Evolutionary conservation across 2,329 filamentous ascomycete species (phyloP), one percentile per base, ranked within the genome.

Genomic region (Penicillium sp.): DNA sequence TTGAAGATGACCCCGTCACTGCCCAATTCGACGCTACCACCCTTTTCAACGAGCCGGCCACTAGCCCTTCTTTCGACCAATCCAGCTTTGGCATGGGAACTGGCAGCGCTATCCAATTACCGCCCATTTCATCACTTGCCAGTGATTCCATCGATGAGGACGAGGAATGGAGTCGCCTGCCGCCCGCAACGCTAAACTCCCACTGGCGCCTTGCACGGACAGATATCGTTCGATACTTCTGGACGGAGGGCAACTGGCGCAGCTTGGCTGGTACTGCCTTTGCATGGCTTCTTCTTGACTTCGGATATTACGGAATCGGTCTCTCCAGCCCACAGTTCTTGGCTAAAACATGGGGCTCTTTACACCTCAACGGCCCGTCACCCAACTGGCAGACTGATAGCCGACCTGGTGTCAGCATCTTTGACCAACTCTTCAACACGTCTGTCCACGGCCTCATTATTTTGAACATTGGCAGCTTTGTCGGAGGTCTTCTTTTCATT

Each of bases 11-110:
- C 64, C 82, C 85, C 0, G 79, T 81, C 6, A 80, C 83, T 44
- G 85, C 85, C 11, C 79, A 87, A 37, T 78, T 83, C 60, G 84
- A 88, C 49, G 87, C 85, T 0, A 84, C 86, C 49, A 78, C 82
- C 16, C 79, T 87, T 5, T 87, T 87, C 64, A 82, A 81, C 24
- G 78, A 73, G 1, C 60, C 61, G 0, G 33, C 53, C 6, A 14
- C 46, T 7, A 67, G 60, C 6, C 61, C 66, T 1, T 50, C 56
- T 5, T 60, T 67, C 13, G 62, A 68, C 19, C 59, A 69, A 55
- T 57, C 75, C 6, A 55, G 61, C 24, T 66, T 75, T 50, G 31
- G 36, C 16, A 39, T n/a, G 10, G 63, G 56, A 52, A 56, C 54
- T 18, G 61, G 51, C 6, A 61, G 63, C 37, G 35, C 54, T 3